Conservation (phyloP, 2,329 filamentous ascomycete species). For the Arachnomyces sp. region DNA sequence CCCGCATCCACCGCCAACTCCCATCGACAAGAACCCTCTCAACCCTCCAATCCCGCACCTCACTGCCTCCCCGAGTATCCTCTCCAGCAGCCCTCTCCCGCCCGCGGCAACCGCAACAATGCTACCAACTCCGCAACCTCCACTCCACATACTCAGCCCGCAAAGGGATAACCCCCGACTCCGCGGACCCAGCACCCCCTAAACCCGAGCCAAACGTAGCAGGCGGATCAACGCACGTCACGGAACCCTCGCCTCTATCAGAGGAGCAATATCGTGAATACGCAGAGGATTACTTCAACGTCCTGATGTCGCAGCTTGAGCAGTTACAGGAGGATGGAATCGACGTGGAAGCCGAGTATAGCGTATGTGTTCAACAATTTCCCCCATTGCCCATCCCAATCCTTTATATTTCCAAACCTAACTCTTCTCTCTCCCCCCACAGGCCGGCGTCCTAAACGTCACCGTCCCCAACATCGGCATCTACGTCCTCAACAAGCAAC, state of each 20-base stretch:
- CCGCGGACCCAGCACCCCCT: slow-evolving; percentile 45
- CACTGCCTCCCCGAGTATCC: slow-evolving; percentile 8
- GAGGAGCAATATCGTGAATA: slow-evolving; percentile 68
- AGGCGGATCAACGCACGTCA: slow-evolving; percentile 34
- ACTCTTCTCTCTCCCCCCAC: slow-evolving; percentile 4
- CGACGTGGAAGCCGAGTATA: slow-evolving; percentile 82
- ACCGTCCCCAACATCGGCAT: slow-evolving; percentile 62
- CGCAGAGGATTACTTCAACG: slow-evolving; percentile 66
- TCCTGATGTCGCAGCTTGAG: slow-evolving; percentile 57
- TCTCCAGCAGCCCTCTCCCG: slow-evolving; percentile 10
- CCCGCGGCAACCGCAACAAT: slow-evolving; percentile 8
- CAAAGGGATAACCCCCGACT: slow-evolving; percentile 55
- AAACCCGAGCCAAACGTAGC: slow-evolving; percentile 36
- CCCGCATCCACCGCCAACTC: slow-evolving; percentile 18
- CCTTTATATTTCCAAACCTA: slow-evolving; percentile 8
- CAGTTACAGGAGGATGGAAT: slow-evolving; percentile 61
- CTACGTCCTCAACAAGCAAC: slow-evolving; percentile 97
- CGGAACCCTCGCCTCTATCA: slow-evolving; percentile 57
- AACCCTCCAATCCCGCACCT: slow-evolving; percentile 2
- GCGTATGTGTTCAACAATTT: slow-evolving; percentile 49
- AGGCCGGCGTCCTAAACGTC: slow-evolving; percentile 83
- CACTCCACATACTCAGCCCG: slow-evolving; percentile 26
- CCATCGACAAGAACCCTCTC: slow-evolving; percentile 1
- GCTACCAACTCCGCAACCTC: slow-evolving; percentile 16
- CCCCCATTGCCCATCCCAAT: slow-evolving; percentile 3